Evolutionary conservation across 768 basidiomycete genomes (phyloP), one percentile per base, ranked within the genome.

Genomic region (Termitomyces bulborhizus): DNA sequence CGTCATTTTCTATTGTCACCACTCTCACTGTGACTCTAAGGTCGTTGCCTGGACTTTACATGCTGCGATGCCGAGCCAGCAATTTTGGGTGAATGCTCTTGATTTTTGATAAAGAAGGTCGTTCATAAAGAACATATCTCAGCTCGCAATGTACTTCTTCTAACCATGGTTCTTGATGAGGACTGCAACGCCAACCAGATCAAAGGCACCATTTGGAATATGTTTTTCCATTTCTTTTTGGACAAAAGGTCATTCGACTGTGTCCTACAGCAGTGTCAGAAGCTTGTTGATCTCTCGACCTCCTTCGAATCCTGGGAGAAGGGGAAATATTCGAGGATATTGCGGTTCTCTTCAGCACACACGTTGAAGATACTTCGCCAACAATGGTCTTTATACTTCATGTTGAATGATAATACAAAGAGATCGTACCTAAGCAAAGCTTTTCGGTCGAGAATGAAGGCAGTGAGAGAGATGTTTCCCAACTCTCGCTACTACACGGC

Each of bases 41-140:
- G 55, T 29, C 68, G 77, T 26, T 44, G 45, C 1, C 57, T 79
- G 18, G 79, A 81, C 60, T 73, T 80, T 46, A 82, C 79, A 13
- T 81, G 78, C 53, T 78, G 76, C 51, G 79, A 82, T 63, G 60
- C 67, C 42, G 79, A 82, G 36, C 72, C 78, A 3, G 79, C 72
- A 0, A 64, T 79, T 16, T 57, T 81, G 44, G 77, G 80, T 77
- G 54, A 18, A 65, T 51, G 11, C 1, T 27, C 2, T n/a, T 32
- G 24, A 27, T 18, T 42, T n/a, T 8, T n/a, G 8, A 29, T 51
- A 15, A n/a, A n/a, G 50, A 16, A 18, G 29, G 18, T 3, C 18
- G 3, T 29, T n/a, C 13, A 37, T 54, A 6, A 16, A 36, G 43
- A 32, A 24, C 44, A 16, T 43, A 36, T 3, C 29, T 3, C 47